phyloP scores from a whole-genome alignment of 768 basidiomycete species.

The Boletus rufocinnamomeus region DNA sequence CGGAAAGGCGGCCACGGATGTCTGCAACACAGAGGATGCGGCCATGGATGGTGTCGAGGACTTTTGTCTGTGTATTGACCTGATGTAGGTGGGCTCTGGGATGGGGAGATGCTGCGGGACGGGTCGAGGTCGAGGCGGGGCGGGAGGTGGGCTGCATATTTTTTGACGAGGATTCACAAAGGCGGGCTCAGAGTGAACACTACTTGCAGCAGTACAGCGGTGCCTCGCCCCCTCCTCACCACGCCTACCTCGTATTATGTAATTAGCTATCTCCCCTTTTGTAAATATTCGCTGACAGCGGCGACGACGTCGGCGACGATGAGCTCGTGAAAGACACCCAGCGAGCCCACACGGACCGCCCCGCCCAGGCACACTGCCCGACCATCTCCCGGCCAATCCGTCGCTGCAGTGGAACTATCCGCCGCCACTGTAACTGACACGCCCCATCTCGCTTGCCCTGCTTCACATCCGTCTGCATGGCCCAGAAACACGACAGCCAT shows the following conservation, averaged over 20 bases:
- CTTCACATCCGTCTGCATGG: slow-evolving; percentile 25
- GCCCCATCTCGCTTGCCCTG: slow-evolving; percentile 3
- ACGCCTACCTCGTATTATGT: slow-evolving; percentile 20
- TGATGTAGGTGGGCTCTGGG: slow-evolving; percentile 45
- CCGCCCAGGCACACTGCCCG: slow-evolving; percentile 1
- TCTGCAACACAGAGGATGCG: slow-evolving; percentile 95
- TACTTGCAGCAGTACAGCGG: background rate
- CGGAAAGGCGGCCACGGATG: slow-evolving; percentile 83
- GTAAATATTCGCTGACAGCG: slow-evolving; percentile 14
- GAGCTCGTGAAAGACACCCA: slow-evolving; percentile 27
- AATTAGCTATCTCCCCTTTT: slow-evolving; percentile 27
- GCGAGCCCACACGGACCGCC: slow-evolving; percentile 15
- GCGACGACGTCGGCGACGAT: slow-evolving; percentile 27
- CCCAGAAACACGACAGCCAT: slow-evolving; percentile 29
- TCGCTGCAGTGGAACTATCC: background rate
- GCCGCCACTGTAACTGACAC: slow-evolving; percentile 1
- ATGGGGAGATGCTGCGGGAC: slow-evolving; percentile 57
- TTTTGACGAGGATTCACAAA: slow-evolving; percentile 27
- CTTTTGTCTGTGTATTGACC: slow-evolving; percentile 76
- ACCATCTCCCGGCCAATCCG: background rate
- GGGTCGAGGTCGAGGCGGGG: slow-evolving; percentile 62
- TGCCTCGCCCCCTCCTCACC: slow-evolving; percentile 2
- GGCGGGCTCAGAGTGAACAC: slow-evolving; percentile 10
- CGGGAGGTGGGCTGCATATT: slow-evolving; percentile 58
- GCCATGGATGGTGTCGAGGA: slow-evolving; percentile 78